These are phyloP conservation scores for Afroboletus lepidellus DNA, from an alignment of 1,284 basidiomycete genomes.

Conservation along the genomic window DNA sequence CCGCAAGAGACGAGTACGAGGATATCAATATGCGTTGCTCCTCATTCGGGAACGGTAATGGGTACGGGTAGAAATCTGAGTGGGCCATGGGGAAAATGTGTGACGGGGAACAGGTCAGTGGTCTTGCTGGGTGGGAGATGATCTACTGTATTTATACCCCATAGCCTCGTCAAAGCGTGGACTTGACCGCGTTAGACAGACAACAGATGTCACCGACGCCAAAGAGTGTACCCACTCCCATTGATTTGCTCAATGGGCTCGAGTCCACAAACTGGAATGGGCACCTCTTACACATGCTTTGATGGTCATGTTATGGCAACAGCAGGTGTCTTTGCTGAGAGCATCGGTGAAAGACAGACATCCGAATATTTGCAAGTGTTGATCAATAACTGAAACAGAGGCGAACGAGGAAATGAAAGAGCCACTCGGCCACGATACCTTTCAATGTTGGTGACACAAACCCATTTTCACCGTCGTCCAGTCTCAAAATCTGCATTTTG, in stretches of 20 bases:
- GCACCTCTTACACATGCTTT: not conserved
- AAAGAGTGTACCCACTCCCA: slow-evolving; percentile 1
- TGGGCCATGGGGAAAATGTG: slow-evolving; percentile 12
- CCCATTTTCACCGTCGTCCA: not conserved
- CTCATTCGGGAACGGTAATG: slow-evolving; percentile 22
- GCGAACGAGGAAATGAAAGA: slow-evolving; percentile 10
- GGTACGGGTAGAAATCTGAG: slow-evolving; percentile 15
- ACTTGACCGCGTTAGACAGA: not conserved
- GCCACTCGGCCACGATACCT: not conserved
- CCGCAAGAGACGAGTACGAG: slow-evolving; percentile 27
- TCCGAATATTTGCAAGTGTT: not conserved
- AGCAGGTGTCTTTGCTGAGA: not conserved
- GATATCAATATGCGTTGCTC: slow-evolving; percentile 17
- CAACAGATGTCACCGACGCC: slow-evolving; percentile 4
- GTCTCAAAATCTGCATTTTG: not conserved
- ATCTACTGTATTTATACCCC: slow-evolving; percentile 22
- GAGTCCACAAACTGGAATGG: slow-evolving; percentile 6
- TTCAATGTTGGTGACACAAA: not conserved
- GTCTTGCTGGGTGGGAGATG: not conserved
- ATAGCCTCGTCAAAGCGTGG: slow-evolving; percentile 20
- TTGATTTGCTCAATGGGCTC: not conserved
- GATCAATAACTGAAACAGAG: not conserved
- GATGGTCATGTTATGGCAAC: slow-evolving; percentile 6
- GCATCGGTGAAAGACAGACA: not conserved
- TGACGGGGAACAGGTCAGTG: not conserved